These are phyloP conservation scores for Herpomyces periplanetae DNA, from an alignment of 2,329 filamentous ascomycete species.

Conservation along the genomic window DNA sequence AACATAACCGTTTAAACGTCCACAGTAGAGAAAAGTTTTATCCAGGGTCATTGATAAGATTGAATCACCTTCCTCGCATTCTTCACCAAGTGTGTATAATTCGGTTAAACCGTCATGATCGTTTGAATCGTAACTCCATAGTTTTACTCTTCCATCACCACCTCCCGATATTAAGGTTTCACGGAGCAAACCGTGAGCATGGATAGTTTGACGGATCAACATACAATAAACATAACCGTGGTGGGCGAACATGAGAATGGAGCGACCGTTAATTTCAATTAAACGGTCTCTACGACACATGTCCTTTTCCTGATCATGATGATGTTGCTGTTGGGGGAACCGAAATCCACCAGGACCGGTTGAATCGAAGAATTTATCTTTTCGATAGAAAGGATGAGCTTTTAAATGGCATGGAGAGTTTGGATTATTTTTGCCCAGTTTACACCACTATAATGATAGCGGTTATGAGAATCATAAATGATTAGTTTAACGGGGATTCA, in stretches of 20 bases:
- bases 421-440: slow-evolving; percentile 20
- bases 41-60: slow-evolving; percentile 48
- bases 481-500: too few relatives aligned
- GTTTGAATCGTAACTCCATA: slow-evolving; percentile 36
- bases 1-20: slow-evolving; percentile 47
- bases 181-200: slow-evolving; percentile 23
- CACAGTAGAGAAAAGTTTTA: slow-evolving; percentile 65
- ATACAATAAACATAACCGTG: slow-evolving; percentile 90
- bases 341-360: slow-evolving; percentile 40
- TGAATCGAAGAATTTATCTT: slow-evolving; percentile 75
- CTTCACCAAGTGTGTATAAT: slow-evolving; percentile 23
- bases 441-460: slow-evolving; percentile 40
- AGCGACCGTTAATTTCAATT: slow-evolving; percentile 39
- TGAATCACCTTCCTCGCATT: slow-evolving; percentile 15
- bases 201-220: slow-evolving; percentile 35
- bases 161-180: slow-evolving; percentile 66
- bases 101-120: slow-evolving; percentile 22
- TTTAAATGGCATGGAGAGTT: slow-evolving; percentile 19
- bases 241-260: slow-evolving; percentile 61
- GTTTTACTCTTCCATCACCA: slow-evolving; percentile 65
- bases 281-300: slow-evolving; percentile 15
- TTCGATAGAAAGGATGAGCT: slow-evolving; percentile 30
- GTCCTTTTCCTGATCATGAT: slow-evolving; percentile 9
- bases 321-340: slow-evolving; percentile 26
- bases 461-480: too few relatives aligned